Base-by-base conservation (phyloP, 192 early-diverging fungal species). In the Podila horticola region DNA sequence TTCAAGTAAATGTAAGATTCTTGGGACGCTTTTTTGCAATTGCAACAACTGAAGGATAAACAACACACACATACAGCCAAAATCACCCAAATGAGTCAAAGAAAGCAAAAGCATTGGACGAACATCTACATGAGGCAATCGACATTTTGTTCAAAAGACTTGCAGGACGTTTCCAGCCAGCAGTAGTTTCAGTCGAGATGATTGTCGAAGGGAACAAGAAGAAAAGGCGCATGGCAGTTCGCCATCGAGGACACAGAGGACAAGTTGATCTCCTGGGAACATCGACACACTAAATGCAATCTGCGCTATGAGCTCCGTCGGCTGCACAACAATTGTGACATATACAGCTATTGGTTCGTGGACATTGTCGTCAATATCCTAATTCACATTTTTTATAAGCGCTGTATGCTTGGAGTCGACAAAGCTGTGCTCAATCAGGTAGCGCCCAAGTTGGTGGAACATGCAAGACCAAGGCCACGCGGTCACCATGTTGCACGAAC, bases 101-200 rank as follows among this genome's bases (percentile, higher is more conserved):
- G 31, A 31, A 2, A 31, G 5, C 3, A 31, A 2, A 49, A n/a
- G 8, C n/a, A 55, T n/a, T 72, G 15, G 71, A 72, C 36, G 41
- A 13, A 5, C 60, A 58, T 0, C 34, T 72, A 38, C 26, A 30
- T 11, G 71, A 29, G 7, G 71, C 71, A 6, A 55, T 72, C 11
- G 24, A 30, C 13, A 48, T 65, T 30, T 24, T 72, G 13, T 55
- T 65, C 48, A 24, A 72, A 28, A 65, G 41, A 38, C 55, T 65
- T 30, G 58, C 62, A 1, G 71, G 71, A 5, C 24, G 71, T 3
- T 72, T 72, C 55, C 64, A 52, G 48, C 63, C 62, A 9, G 63
- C 63, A 5, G 20, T 20, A 2, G 33, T 49, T 12, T 31, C 70
- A 3, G 8, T 20, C 8, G 49, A 12, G 15, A 50, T 4, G 11